These are phyloP conservation scores for Triticum monococcum DNA, from an alignment of 176 grass and related monocot species.

Conservation along the genomic window DNA sequence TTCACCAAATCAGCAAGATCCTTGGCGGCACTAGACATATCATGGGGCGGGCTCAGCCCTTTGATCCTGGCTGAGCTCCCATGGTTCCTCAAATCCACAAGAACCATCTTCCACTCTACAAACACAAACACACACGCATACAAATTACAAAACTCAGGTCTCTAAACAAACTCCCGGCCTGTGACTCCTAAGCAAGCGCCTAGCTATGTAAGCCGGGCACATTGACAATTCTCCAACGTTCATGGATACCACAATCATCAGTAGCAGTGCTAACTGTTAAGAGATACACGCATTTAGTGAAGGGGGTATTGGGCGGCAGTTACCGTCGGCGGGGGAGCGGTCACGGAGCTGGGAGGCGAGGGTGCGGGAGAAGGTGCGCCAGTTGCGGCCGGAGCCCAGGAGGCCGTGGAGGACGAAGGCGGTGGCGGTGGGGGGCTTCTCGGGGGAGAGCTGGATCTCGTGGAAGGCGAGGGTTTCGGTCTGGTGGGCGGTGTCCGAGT, in stretches of 20 bases:
- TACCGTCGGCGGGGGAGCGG: conserved; percentile 66
- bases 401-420: conserved; percentile 91
- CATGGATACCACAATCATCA: background rate
- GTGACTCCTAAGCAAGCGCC: background rate
- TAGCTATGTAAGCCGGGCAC: background rate
- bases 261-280: background rate
- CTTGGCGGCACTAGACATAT: conserved; percentile 57
- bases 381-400: conserved; percentile 91
- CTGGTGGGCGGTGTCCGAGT: conserved; percentile 26
- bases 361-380: conserved; percentile 72
- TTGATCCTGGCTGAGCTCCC: conserved; percentile 67
- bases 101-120: conserved; percentile 88
- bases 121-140: background rate
- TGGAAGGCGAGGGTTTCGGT: conserved; percentile 84
- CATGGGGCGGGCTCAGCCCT: conserved; percentile 52
- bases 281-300: background rate
- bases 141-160: background rate
- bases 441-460: conserved; percentile 68
- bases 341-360: conserved; percentile 74
- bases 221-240: background rate
- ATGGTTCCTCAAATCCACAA: conserved; percentile 93
- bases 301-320: background rate
- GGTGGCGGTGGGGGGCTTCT: conserved; percentile 56
- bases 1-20: conserved; percentile 85
- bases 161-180: background rate